Evolutionary conservation across 106 monocot genomes (phyloP), one percentile per base, ranked within the genome.

Genomic region (Acorus gramineus): DNA sequence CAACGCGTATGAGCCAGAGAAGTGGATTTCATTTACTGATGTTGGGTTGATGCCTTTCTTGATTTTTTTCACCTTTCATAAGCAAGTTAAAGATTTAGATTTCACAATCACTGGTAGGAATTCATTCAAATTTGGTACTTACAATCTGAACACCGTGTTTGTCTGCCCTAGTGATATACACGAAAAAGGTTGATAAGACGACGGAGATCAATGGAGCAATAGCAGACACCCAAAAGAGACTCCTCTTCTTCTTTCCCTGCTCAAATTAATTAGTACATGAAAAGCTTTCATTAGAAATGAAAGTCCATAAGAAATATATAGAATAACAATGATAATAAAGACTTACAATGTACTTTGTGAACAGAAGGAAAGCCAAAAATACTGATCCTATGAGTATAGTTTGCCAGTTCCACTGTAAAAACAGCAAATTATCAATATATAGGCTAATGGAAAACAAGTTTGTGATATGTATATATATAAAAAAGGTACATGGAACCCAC

Each of bases 351-450:
- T 81, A 73, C 65, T 77, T 87, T n/a, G 87, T 74, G 59, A 61
- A n/a, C 12, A 92, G 64, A 66, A 92, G 84, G 48, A 92, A 87
- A 2, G 60, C 69, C 56, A 92, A 62, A 67, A 84, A 87, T 42
- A 65, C 10, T 14, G 69, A 14, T 8, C 81, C 91, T 8, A 92
- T 87, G 12, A 82, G 3, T 64, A 84, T 77, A 1, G 86, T 92
- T 44, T 84, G 79, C 87, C 87, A 87, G 50, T 92, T 87, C 91
- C 91, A 92, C 91, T 92, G 81, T 42, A 63, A 4, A 52, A 68
- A 11, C 7, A 61, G 42, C 59, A 2, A 8, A 62, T 6, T 59
- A 57, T 14, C n/a, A 64, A 3, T 43, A 46, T 4, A 44, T 44
- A 11, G 52, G 3, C 0, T 82, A 64, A 72, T 28, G 28, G 28